Conservation (phyloP, 2,329 filamentous ascomycete species). For the Saccharata proteae region DNA sequence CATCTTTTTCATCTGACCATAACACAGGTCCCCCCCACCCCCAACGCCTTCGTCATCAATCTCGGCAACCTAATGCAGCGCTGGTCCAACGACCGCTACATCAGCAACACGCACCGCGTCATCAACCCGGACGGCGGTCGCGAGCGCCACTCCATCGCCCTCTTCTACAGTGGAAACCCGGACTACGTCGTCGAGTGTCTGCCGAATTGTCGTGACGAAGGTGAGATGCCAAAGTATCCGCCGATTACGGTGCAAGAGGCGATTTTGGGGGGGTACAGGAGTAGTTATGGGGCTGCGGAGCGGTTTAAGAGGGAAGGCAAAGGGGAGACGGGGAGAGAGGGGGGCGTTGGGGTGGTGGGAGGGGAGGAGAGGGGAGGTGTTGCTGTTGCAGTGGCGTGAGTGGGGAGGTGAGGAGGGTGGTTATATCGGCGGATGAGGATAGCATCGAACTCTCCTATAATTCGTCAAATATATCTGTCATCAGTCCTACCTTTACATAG, state of each 20-base stretch:
- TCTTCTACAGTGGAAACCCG: constrained; percentile 34
- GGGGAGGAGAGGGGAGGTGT: neutral
- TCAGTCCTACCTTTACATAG: too few species aligned
- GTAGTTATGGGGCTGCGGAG: constrained; percentile 32
- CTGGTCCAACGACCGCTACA: constrained; percentile 31
- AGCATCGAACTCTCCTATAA: too few species aligned
- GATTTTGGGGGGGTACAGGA: constrained; percentile 28
- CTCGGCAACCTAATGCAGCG: constrained; percentile 29
- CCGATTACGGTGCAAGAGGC: constrained; percentile 32
- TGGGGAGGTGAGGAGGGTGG: too few species aligned
- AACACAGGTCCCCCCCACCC: constrained; percentile 7
- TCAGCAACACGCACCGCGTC: constrained; percentile 30
- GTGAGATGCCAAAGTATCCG: constrained; percentile 27
- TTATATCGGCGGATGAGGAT: too few species aligned
- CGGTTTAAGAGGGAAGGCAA: constrained; percentile 28
- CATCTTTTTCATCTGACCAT: neutral
- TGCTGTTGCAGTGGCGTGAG: neutral
- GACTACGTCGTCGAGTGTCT: constrained; percentile 32
- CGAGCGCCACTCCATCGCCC: constrained; percentile 30
- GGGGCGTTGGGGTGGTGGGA: constrained; percentile 1
- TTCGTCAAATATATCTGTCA: too few species aligned
- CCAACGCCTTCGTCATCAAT: constrained; percentile 17
- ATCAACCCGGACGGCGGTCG: constrained; percentile 26
- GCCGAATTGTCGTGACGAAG: constrained; percentile 27
- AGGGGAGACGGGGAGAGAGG: constrained; percentile 4